Base-by-base conservation (phyloP, 768 basidiomycete genomes). In the Gloeostereum incarnatum region DNA sequence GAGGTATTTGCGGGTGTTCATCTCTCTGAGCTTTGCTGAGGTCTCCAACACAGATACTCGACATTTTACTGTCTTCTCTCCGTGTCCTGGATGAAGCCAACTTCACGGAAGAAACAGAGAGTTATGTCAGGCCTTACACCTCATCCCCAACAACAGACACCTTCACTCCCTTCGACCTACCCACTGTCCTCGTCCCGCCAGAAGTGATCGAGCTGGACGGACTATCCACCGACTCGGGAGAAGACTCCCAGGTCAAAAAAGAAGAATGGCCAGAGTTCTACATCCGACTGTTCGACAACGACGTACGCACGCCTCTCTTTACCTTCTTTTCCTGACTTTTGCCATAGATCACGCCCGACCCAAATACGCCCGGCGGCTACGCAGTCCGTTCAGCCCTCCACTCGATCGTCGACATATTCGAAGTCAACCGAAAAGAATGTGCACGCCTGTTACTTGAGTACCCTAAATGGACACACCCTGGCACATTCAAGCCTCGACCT, bases 341-440 rank as follows among this genome's bases (percentile, higher is more conserved):
- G 35, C 20, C 18, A 10, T 47, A 93, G 90, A 62, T 87, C 16
- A 82, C 86, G 1, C 88, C 88, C 1, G 73, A 87, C 41, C 75
- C 81, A 3, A 69, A 69, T 34, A 83, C 78, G 3, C 74, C 84
- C 0, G 61, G 75, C 6, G 92, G 92, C 3, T 94, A 91, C 58
- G 66, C 81, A 19, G 69, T 96, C 4, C 83, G 84, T 18, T 71
- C 80, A 8, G 67, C 78, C 17, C 57, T 96, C 7, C 59, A 76
- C 5, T 92, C 97, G 52, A 72, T 81, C 14, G 59, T 96, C 29
- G 77, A 89, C 41, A 83, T 97, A 11, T 98, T 88, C 50, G 94
- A 98, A 56, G 75, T 96, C 35, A 98, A 99, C 57, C 77, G 96
- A 39, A 96, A 94, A 56, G 96, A 99, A 50, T 86, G 83, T 47